phyloP scores from a whole-genome alignment of 2,329 filamentous ascomycete genomes.

The Hypoxylon rubiginosum region DNA sequence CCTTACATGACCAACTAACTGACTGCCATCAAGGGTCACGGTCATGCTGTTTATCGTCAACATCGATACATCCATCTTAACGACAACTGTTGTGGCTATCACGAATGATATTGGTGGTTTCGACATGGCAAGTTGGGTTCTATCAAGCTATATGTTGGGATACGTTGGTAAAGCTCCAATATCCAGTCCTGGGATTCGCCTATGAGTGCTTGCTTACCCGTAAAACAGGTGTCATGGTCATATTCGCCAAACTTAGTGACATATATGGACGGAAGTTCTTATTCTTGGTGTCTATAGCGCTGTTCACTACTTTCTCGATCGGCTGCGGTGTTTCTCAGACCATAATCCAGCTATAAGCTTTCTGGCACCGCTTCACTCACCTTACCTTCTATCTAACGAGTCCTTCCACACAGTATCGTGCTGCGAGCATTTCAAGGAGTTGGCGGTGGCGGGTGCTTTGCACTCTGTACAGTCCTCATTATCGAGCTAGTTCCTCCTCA shows the following conservation, averaged over 20 bases:
- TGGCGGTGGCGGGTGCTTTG: conserved; percentile 30
- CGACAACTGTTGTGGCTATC: background rate
- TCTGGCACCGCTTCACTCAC: background rate
- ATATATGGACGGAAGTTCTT: conserved; percentile 28
- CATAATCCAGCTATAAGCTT: conserved; percentile 28
- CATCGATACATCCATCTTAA: too few relatives aligned
- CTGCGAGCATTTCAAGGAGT: conserved; percentile 37
- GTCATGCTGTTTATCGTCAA: too few relatives aligned
- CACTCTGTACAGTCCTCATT: conserved; percentile 21
- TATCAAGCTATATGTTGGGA: background rate
- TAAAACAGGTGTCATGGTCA: conserved; percentile 17
- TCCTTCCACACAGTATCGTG: background rate
- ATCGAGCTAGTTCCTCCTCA: conserved; percentile 30
- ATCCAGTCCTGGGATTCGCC: background rate
- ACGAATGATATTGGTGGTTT: background rate
- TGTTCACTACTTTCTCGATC: conserved; percentile 30
- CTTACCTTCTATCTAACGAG: background rate
- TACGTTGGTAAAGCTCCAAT: background rate
- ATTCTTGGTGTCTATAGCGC: background rate
- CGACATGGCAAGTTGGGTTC: background rate
- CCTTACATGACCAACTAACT: too few relatives aligned
- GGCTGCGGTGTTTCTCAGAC: conserved; percentile 23
- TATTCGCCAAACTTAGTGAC: conserved; percentile 18
- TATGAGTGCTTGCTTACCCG: background rate
- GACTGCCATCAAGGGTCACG: too few relatives aligned